Base-by-base conservation (phyloP, 371 early-diverging fungal genomes). In the Haplosporangium sp. region DNA sequence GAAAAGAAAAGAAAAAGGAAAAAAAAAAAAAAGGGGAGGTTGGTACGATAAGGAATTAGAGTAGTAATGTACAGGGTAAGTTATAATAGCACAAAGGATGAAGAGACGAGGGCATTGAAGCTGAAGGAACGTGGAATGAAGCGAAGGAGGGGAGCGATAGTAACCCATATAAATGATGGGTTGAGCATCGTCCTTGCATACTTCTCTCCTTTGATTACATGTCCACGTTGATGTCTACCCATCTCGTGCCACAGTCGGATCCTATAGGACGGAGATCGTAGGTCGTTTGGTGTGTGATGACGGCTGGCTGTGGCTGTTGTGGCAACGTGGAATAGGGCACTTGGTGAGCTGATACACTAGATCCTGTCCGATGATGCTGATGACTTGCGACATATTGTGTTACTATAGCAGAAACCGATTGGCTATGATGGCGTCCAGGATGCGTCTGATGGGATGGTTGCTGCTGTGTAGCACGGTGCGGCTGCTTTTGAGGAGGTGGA, bases 301-400 rank as follows among this genome's bases (percentile, higher is more conserved):
- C 77, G n/a, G 77, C 77, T 10, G 77, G 71, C 20, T 76, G 77
- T 2, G 77, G 77, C 29, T 76, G 77, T 43, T 76, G 77, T 12
- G 77, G 77, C 23, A 76, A 41, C 14, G 62, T 43, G 6, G 77
- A 61, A 23, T 63, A 70, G 6, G 65, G 43, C 20, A 70, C 64
- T 37, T 67, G 75, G 37, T 68, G 70, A 9, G 64, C 64, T 4
- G 77, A 76, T 1, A 70, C 62, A 40, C 60, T 52, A 4, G 77
- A 76, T 5, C 55, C 64, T 20, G 67, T 20, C 43, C 64, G 73
- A 16, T 65, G 69, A 18, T 64, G 71, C 36, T 65, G 69, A 23
- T 64, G 67, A 36, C 50, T 21, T 2, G 64, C 16, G 3, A 52
- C 38, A 40, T 63, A 74, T 43, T 69, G 70, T 7, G 66, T 65